Evolutionary conservation across 1,284 basidiomycete species (phyloP).

Genomic region (Cerioporus squamosus): DNA sequence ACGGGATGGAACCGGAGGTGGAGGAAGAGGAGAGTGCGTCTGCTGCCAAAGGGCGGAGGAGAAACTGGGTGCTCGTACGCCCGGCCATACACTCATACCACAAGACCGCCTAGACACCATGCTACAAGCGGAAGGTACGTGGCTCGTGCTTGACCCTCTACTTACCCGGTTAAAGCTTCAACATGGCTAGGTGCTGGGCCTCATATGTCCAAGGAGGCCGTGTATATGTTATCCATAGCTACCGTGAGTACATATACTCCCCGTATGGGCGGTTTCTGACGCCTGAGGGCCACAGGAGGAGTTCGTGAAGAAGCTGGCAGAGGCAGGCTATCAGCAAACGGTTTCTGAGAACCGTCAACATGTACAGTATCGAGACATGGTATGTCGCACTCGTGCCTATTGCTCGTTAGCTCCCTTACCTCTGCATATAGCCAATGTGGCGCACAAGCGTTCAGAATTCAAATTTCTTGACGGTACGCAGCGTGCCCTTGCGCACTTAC

Average conservation of each 20-base stretch:
- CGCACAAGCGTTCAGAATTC: conserved; percentile 66
- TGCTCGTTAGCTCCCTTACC: conserved; percentile 1
- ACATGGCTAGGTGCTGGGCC: conserved; percentile 43
- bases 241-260: conserved; percentile 53
- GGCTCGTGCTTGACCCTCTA: background rate
- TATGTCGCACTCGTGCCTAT: conserved; percentile 41
- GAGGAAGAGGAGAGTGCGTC: conserved; percentile 22
- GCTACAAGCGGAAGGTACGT: conserved; percentile 69
- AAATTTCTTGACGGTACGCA: conserved; percentile 67
- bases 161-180: background rate
- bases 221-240: conserved; percentile 70
- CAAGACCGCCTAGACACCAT: conserved; percentile 68
- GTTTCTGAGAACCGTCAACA: conserved; percentile 51
- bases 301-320: conserved; percentile 70
- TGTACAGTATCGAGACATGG: conserved; percentile 73
- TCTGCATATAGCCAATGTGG: conserved; percentile 50
- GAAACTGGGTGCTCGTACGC: conserved; percentile 52
- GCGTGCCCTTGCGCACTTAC: background rate
- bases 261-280: background rate
- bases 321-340: conserved; percentile 63
- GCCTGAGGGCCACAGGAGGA: conserved; percentile 60
- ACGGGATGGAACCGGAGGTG: conserved; percentile 37
- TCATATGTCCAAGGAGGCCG: conserved; percentile 73
- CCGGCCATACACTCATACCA: conserved; percentile 67
- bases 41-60: conserved; percentile 33